Evolutionary conservation across 2,329 filamentous ascomycete species (phyloP).

Genomic region (Fusarium liriodendri): DNA sequence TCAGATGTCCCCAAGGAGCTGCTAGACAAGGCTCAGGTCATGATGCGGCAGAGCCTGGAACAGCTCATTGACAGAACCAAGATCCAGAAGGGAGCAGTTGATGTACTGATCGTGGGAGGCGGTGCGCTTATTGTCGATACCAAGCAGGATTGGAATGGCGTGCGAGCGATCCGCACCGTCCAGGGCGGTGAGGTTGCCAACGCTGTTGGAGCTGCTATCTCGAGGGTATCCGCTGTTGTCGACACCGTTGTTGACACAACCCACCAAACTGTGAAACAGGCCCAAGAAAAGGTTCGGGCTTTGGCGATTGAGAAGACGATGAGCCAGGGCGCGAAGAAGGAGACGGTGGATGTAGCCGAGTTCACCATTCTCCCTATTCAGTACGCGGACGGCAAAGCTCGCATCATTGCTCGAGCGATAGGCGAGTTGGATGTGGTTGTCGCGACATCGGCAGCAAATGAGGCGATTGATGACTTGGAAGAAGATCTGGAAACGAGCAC

Average conservation of each 20-base stretch:
- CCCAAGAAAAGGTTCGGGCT: neutral
- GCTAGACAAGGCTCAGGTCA: neutral
- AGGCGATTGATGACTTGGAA: neutral
- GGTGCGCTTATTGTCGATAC: neutral
- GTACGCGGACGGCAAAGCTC: conserved; percentile 57
- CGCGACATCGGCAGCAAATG: neutral
- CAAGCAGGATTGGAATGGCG: conserved; percentile 16
- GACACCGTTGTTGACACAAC: conserved; percentile 8
- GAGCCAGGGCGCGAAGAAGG: neutral
- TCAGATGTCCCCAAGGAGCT: neutral
- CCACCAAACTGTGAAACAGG: conserved; percentile 1
- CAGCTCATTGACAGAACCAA: neutral
- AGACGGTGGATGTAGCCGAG: neutral
- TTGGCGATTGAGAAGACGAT: neutral
- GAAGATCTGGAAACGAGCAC: neutral
- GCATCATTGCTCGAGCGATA: conserved; percentile 65
- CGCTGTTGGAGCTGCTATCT: neutral
- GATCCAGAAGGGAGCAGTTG: neutral
- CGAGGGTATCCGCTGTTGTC: neutral
- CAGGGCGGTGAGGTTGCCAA: neutral
- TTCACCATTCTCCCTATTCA: conserved; percentile 47
- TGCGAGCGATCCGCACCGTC: neutral
- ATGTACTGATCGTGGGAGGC: neutral
- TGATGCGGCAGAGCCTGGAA: neutral
- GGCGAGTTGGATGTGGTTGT: conserved; percentile 56